phyloP scores from a whole-genome alignment of 805 yeast genomes.

The Priceomyces medius region DNA sequence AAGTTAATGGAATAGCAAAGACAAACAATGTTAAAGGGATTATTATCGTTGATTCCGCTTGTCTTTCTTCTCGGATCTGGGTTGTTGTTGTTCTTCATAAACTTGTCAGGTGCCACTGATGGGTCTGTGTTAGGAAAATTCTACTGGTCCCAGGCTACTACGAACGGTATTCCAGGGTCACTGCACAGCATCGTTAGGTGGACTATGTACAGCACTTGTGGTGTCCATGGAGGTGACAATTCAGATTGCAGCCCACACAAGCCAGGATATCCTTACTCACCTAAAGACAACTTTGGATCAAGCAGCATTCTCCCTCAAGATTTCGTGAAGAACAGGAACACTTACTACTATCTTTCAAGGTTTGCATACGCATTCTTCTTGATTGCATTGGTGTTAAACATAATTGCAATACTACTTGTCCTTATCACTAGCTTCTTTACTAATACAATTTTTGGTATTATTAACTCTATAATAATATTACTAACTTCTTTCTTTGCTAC shows the following conservation, averaged over 20 bases:
- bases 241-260: constrained; percentile 16
- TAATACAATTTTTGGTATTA: not conserved
- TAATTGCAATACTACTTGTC: constrained; percentile 41
- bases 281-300: constrained; percentile 24
- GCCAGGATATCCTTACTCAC: constrained; percentile 34
- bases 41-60: constrained; percentile 23
- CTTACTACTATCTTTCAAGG: constrained; percentile 66
- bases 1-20: not conserved
- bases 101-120: constrained; percentile 26
- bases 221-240: constrained; percentile 15
- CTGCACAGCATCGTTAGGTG: constrained; percentile 19
- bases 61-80: constrained; percentile 23
- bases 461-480: constrained; percentile 1
- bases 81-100: constrained; percentile 23
- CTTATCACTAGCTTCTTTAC: not conserved
- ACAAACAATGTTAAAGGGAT: constrained; percentile 16
- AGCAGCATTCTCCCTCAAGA: constrained; percentile 44
- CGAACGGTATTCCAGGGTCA: constrained; percentile 14
- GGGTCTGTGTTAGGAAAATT: constrained; percentile 19
- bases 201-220: constrained; percentile 29
- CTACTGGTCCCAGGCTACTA: constrained; percentile 26
- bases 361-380: constrained; percentile 27
- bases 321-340: constrained; percentile 48
- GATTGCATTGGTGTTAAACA: constrained; percentile 62
- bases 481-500: constrained; percentile 43